Evolutionary conservation across 2,329 filamentous ascomycete species (phyloP).

Genomic region (Hirsutella minnesotensis): DNA sequence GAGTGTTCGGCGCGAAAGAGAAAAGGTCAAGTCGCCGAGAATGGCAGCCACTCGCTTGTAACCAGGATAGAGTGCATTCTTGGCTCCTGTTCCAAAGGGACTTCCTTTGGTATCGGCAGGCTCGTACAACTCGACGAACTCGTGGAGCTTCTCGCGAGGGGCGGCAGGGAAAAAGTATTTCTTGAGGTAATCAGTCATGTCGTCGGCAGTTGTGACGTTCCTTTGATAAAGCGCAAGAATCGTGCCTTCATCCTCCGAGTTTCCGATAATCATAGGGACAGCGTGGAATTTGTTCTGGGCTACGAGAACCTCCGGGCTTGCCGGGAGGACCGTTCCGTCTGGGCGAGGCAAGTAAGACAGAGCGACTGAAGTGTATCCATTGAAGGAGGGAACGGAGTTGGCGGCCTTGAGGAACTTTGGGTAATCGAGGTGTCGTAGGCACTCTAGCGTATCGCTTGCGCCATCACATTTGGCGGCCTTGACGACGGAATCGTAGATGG

Average conservation of each 20-base stretch:
- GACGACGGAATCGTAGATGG: constrained; percentile 51
- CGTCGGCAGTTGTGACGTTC: constrained; percentile 51
- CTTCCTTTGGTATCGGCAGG: constrained; percentile 45
- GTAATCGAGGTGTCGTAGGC: constrained; percentile 51
- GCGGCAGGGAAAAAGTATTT: constrained; percentile 48
- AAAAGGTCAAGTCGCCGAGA: constrained; percentile 65
- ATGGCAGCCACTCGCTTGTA: constrained; percentile 69
- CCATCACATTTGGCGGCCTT: constrained; percentile 47
- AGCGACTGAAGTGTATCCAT: constrained; percentile 56
- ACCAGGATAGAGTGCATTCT: constrained; percentile 65
- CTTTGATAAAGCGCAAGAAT: constrained; percentile 58
- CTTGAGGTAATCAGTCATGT: constrained; percentile 52
- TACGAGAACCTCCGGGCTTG: constrained; percentile 50
- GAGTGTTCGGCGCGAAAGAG: constrained; percentile 54
- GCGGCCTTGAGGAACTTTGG: constrained; percentile 50
- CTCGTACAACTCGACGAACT: constrained; percentile 52
- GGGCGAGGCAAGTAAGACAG: constrained; percentile 66
- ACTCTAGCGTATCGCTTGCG: constrained; percentile 46
- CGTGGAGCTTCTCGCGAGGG: constrained; percentile 34
- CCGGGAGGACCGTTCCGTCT: constrained; percentile 50
- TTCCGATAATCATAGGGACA: constrained; percentile 47
- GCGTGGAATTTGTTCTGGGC: constrained; percentile 34
- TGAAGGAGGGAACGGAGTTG: constrained; percentile 57
- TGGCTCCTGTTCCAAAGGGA: constrained; percentile 55
- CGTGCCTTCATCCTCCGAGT: constrained; percentile 73